Conservation (phyloP, 2,329 filamentous ascomycete genomes). For the Raffaelea ambrosiae region DNA sequence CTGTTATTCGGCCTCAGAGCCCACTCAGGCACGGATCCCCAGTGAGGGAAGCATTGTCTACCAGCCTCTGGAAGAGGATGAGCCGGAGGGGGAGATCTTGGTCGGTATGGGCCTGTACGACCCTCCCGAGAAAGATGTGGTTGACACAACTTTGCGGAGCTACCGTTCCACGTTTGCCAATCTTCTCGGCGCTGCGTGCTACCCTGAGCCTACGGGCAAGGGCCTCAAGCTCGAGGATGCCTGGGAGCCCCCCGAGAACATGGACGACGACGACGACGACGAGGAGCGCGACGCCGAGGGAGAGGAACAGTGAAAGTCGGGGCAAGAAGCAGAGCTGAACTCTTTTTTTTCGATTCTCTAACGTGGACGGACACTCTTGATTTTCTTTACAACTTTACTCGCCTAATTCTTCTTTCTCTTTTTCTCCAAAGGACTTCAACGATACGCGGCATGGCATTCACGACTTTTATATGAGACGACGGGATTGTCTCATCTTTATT, state of each 20-base stretch:
- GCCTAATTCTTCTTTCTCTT: not conserved
- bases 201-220: constrained; percentile 49
- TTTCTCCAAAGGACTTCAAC: not conserved
- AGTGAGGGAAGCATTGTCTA: constrained; percentile 42
- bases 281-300: constrained; percentile 33
- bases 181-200: constrained; percentile 42
- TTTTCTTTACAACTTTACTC: not conserved
- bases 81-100: constrained; percentile 58
- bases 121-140: constrained; percentile 48
- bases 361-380: not conserved
- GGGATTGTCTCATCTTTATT: not conserved
- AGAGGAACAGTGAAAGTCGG: constrained; percentile 17
- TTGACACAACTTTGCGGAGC: constrained; percentile 43
- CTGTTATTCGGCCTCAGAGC: constrained; percentile 42
- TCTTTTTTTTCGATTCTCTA: not conserved
- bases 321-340: too few species aligned
- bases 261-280: constrained; percentile 48
- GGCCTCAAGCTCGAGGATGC: constrained; percentile 76
- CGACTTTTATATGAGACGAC: not conserved
- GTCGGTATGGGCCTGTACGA: constrained; percentile 81
- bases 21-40: constrained; percentile 32
- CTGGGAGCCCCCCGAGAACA: constrained; percentile 59
- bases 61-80: constrained; percentile 41
- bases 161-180: constrained; percentile 46
- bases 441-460: too few species aligned